phyloP scores from a whole-genome alignment of 2,329 filamentous ascomycete genomes.

The Arachnomyces sp. region DNA sequence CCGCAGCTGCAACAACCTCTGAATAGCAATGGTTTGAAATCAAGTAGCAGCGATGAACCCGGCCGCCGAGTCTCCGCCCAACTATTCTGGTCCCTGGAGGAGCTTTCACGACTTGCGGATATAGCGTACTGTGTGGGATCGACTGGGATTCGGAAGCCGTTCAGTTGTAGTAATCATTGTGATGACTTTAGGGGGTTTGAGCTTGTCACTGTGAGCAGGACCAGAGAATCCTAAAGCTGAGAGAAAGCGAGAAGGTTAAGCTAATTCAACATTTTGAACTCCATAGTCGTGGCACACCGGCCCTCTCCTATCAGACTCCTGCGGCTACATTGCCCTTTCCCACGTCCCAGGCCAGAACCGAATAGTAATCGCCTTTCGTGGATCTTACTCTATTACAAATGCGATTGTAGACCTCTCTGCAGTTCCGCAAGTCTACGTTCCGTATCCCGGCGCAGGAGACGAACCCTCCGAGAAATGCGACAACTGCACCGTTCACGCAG shows the following conservation, averaged over 20 bases:
- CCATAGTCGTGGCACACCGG: constrained; percentile 78
- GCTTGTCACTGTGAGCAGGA: constrained; percentile 52
- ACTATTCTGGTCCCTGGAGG: constrained; percentile 75
- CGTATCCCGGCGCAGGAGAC: constrained; percentile 54
- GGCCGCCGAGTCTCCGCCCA: constrained; percentile 42
- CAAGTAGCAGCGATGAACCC: no score
- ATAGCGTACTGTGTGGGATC: constrained; percentile 88
- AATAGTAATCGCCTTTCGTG: constrained; percentile 82
- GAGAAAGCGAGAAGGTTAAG: no score
- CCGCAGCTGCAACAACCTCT: no score
- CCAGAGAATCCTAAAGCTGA: neutral
- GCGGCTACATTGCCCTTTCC: constrained; percentile 88
- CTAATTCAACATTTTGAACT: neutral
- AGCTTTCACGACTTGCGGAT: constrained; percentile 83
- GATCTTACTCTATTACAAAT: constrained; percentile 89
- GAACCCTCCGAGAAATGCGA: constrained; percentile 51
- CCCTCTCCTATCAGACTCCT: constrained; percentile 75
- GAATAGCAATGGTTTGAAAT: no score
- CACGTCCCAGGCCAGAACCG: constrained; percentile 51
- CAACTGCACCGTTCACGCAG: constrained; percentile 88
- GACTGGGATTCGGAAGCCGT: constrained; percentile 73
- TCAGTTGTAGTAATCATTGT: constrained; percentile 77
- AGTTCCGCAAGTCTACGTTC: constrained; percentile 79
- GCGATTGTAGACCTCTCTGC: constrained; percentile 85
- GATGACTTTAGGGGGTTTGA: constrained; percentile 72